Conservation (phyloP, 2,329 filamentous ascomycete species). For the Teratosphaeria destructans region DNA sequence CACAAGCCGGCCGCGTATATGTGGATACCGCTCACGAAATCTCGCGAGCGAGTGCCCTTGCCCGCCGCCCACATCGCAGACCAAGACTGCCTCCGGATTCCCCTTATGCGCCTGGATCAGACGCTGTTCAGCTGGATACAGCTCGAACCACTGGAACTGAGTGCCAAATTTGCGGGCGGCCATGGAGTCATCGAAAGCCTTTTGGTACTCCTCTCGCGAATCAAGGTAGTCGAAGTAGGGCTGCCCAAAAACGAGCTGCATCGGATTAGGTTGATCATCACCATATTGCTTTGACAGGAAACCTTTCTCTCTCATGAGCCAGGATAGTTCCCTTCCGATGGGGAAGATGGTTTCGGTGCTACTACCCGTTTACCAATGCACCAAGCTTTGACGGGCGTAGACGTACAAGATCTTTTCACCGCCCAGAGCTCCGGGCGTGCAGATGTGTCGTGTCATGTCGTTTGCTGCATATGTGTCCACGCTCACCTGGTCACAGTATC, state of each 20-base stretch:
- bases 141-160: conserved; percentile 2
- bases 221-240: conserved; percentile 1
- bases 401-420: background rate
- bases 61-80: conserved; percentile 11
- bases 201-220: conserved; percentile 5
- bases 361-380: background rate
- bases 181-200: conserved; percentile 10
- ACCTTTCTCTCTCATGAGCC: background rate
- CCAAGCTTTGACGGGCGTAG: background rate
- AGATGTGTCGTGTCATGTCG: background rate
- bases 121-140: background rate
- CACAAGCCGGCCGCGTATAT: conserved; percentile 5
- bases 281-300: background rate
- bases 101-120: background rate
- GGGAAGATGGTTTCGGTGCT: background rate
- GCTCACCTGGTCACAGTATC: background rate
- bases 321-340: background rate
- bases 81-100: conserved; percentile 1
- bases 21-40: conserved; percentile 3
- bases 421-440: background rate
- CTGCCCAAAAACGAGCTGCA: conserved; percentile 1
- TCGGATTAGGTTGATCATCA: background rate
- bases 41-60: conserved; percentile 5
- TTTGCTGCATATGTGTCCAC: conserved; percentile 1
- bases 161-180: background rate